Percentiles rank a stretch among this genome's conserved stretches.
phyloP scores from a whole-genome alignment of 176 grass and related monocot genomes.

The Triticum timopheevii region DNA sequence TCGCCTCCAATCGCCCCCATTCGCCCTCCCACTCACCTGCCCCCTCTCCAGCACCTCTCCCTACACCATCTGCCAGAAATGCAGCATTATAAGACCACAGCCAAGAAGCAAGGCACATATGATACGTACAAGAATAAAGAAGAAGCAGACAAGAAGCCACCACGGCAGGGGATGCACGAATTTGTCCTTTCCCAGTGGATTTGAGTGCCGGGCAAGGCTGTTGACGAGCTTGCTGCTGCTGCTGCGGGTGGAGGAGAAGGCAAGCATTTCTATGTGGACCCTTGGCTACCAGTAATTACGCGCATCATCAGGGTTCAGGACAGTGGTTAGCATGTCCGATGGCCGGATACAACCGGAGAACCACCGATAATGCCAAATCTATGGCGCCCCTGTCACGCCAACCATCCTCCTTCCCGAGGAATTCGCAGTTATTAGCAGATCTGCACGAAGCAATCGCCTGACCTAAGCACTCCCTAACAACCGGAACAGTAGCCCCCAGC shows the following conservation, averaged over 20 bases:
- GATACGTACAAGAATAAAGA: background rate
- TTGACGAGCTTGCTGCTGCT: constrained; percentile 39
- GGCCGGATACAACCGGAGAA: background rate
- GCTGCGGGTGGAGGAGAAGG: constrained; percentile 53
- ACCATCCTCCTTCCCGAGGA: background rate
- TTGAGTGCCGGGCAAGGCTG: constrained; percentile 49
- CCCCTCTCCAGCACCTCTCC: background rate
- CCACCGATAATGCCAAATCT: constrained; percentile 35
- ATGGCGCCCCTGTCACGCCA: background rate
- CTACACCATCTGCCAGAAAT: constrained; percentile 48
- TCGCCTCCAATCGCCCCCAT: constrained; percentile 82
- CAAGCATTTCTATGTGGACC: constrained; percentile 47
- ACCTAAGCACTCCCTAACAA: constrained; percentile 28
- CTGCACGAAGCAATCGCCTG: constrained; percentile 6
- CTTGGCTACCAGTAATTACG: background rate
- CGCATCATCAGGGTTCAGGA: constrained; percentile 37
- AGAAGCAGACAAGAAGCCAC: constrained; percentile 6
- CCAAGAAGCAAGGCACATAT: constrained; percentile 42
- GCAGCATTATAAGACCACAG: constrained; percentile 23
- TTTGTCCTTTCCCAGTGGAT: constrained; percentile 38
- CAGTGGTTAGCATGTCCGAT: constrained; percentile 65
- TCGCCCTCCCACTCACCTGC: background rate
- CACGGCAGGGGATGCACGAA: constrained; percentile 25
- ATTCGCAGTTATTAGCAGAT: constrained; percentile 40
- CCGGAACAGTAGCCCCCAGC: background rate